phyloP scores from a whole-genome alignment of 2,329 filamentous ascomycete species.

The Fusarium sp. region DNA sequence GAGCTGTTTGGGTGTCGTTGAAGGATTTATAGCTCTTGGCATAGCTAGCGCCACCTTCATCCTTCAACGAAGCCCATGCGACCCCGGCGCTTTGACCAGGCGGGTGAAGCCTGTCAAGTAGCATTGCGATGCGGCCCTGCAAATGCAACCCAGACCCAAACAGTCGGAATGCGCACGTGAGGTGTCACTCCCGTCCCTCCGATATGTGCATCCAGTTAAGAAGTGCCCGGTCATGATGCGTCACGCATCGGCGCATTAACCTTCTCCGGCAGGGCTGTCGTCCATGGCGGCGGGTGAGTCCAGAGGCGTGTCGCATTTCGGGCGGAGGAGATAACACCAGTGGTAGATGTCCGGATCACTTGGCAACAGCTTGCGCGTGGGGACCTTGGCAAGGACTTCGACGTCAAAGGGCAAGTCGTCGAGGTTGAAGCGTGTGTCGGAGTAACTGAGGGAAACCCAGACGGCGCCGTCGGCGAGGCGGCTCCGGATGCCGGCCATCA shows the following conservation, averaged over 20 bases:
- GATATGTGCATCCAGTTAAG: conserved; percentile 3
- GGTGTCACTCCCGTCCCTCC: conserved; percentile 5
- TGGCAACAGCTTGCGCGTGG: conserved; percentile 57
- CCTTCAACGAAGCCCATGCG: not conserved
- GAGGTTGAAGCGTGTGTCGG: conserved; percentile 58
- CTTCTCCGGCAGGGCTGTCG: conserved; percentile 21
- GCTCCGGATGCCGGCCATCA: conserved; percentile 56
- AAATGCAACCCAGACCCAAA: conserved; percentile 15
- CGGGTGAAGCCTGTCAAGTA: not conserved
- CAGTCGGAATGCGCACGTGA: conserved; percentile 4
- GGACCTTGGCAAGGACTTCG: conserved; percentile 59
- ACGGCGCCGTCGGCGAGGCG: conserved; percentile 56
- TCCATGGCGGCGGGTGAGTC: conserved; percentile 15
- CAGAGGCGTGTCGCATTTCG: conserved; percentile 39
- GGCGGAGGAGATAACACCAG: conserved; percentile 62
- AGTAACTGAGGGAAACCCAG: conserved; percentile 67
- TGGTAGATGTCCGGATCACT: conserved; percentile 64
- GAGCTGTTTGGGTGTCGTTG: not conserved
- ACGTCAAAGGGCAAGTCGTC: conserved; percentile 59
- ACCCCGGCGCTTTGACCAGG: conserved; percentile 5
- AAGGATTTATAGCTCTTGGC: not conserved
- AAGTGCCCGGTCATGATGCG: conserved; percentile 4
- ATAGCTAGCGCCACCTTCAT: not conserved
- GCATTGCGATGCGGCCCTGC: not conserved
- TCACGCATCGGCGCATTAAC: conserved; percentile 10